phyloP scores from a whole-genome alignment of 2,329 filamentous ascomycete species.

The Leptosphaerulina australis region DNA sequence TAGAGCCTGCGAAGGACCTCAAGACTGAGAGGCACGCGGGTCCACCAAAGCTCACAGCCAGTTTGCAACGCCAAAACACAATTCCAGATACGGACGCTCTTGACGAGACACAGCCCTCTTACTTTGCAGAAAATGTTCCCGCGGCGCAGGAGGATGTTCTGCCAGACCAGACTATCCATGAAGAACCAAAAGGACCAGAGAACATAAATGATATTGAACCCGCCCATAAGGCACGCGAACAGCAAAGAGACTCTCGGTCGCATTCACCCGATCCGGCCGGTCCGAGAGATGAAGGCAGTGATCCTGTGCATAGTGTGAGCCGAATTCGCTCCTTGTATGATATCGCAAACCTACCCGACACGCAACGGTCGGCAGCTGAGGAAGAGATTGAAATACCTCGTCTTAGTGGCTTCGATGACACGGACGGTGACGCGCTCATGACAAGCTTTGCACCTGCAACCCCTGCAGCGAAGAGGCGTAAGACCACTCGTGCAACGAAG shows the following conservation, averaged over 20 bases:
- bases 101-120: slow-evolving; percentile 43
- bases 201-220: slow-evolving; percentile 30
- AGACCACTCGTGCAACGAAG: slow-evolving; percentile 32
- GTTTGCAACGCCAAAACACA: slow-evolving; percentile 35
- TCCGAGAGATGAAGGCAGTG: slow-evolving; percentile 26
- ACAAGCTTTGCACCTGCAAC: slow-evolving; percentile 30
- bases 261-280: slow-evolving; percentile 20
- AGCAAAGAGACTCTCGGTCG: slow-evolving; percentile 37
- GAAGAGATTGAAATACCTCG: slow-evolving; percentile 43
- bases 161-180: neutral
- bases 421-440: slow-evolving; percentile 43
- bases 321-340: slow-evolving; percentile 43
- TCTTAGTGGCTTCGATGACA: slow-evolving; percentile 40
- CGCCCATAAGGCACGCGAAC: slow-evolving; percentile 48
- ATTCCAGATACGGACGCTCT: slow-evolving; percentile 44
- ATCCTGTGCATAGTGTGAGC: slow-evolving; percentile 12
- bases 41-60: slow-evolving; percentile 10
- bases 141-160: neutral
- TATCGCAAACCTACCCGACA: slow-evolving; percentile 45
- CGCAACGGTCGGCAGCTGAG: slow-evolving; percentile 38
- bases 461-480: slow-evolving; percentile 42
- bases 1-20: neutral
- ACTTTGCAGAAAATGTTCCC: slow-evolving; percentile 20
- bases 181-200: neutral
- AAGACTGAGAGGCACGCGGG: neutral